A percentile compares a stretch with the other conserved stretches of the same genome.
Conservation (phyloP, 2,329 filamentous ascomycete species). For the Aspergillus sp. region DNA sequence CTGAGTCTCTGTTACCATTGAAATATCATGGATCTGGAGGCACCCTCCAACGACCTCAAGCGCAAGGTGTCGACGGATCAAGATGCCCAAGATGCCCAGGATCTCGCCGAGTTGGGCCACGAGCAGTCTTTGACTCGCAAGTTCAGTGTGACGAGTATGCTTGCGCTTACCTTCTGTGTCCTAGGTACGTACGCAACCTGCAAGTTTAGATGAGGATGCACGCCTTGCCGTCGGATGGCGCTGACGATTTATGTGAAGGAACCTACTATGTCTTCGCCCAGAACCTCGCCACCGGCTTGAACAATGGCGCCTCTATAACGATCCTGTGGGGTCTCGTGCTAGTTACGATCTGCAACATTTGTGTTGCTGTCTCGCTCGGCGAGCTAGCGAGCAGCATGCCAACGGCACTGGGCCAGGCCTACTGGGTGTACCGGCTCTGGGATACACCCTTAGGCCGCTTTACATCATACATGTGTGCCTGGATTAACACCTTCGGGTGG, state of each 20-base stretch:
- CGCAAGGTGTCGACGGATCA: no score
- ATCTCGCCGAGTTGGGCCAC: not conserved
- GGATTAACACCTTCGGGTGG: conserved; percentile 54
- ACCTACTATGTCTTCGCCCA: conserved; percentile 52
- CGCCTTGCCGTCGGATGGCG: no score
- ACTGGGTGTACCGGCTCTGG: conserved; percentile 45
- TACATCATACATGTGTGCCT: conserved; percentile 48
- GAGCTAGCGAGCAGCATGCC: conserved; percentile 52
- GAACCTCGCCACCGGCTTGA: conserved; percentile 42
- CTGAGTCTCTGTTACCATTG: no score
- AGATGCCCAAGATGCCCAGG: not conserved
- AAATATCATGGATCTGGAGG: no score
- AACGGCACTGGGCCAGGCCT: conserved; percentile 51
- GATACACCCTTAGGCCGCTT: conserved; percentile 37
- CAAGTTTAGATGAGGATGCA: no score
- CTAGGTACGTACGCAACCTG: not conserved
- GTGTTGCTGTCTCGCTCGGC: conserved; percentile 47
- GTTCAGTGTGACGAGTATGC: not conserved
- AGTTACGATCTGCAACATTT: conserved; percentile 45
- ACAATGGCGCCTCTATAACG: conserved; percentile 45
- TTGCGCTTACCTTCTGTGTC: not conserved
- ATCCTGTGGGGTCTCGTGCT: conserved; percentile 49
- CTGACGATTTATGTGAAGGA: no score
- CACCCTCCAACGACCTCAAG: no score
- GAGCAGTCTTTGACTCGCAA: not conserved